Conservation (phyloP, 345 rosid species). For the Sisymbrium irio region DNA sequence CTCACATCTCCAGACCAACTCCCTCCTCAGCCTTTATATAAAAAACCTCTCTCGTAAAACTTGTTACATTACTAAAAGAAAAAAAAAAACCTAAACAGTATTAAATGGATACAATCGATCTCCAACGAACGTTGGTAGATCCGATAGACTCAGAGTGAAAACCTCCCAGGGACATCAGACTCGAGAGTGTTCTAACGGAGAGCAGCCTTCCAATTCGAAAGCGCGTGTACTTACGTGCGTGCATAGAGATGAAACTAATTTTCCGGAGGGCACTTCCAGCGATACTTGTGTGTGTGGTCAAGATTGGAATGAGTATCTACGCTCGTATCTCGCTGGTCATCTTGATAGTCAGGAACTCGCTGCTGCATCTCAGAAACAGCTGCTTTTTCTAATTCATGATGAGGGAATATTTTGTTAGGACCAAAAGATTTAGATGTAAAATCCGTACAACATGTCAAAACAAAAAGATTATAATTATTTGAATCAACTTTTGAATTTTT, state of each 20-base stretch:
- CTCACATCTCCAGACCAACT: too few species aligned
- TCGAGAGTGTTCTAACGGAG: conserved; percentile 47
- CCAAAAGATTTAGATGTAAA: too few species aligned
- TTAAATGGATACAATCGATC: background rate
- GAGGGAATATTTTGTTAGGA: too few species aligned
- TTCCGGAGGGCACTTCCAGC: conserved; percentile 49
- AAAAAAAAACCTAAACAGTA: background rate
- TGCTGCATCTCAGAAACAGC: conserved; percentile 54
- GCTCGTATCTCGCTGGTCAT: conserved; percentile 51
- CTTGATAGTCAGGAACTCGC: conserved; percentile 53
- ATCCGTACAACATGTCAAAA: too few species aligned
- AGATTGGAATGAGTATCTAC: conserved; percentile 42
- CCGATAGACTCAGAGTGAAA: conserved; percentile 30
- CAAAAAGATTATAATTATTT: too few species aligned
- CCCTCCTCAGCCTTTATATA: too few species aligned
- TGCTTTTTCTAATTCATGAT: too few species aligned
- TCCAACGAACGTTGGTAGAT: conserved; percentile 17
- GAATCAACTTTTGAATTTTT: too few species aligned
- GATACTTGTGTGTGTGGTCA: conserved; percentile 46
- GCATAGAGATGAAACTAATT: conserved; percentile 47
- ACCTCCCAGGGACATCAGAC: conserved; percentile 24
- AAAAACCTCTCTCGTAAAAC: too few species aligned
- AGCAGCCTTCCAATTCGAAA: background rate
- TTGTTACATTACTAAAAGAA: too few species aligned
- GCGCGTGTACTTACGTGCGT: conserved; percentile 37